phyloP scores from a whole-genome alignment of 169 alveolate genomes.

The Babesia ovis region DNA sequence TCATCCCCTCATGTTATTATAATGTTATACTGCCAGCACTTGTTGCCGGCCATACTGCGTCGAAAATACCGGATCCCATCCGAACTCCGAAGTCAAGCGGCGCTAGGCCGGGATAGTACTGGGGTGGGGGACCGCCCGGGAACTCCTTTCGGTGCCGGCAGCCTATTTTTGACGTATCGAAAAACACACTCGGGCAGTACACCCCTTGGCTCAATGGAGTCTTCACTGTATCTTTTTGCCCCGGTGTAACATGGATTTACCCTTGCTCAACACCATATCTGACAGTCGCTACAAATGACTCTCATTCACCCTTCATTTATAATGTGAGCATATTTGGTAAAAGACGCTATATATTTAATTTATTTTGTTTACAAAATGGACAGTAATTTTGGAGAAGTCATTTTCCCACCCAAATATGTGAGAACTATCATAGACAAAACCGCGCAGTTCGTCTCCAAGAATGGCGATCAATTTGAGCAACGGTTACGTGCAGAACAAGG shows the following conservation, averaged over 20 bases:
- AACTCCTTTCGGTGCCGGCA: constrained; percentile 75
- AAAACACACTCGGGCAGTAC: too few relatives aligned
- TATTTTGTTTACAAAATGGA: too few relatives aligned
- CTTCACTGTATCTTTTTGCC: too few relatives aligned
- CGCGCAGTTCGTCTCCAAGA: constrained; percentile 89
- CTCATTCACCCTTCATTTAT: too few relatives aligned
- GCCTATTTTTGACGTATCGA: constrained; percentile 19
- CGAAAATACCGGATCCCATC: constrained; percentile 91
- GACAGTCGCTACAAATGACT: too few relatives aligned
- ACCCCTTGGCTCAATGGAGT: too few relatives aligned
- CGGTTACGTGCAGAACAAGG: constrained; percentile 79
- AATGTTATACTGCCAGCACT: too few relatives aligned
- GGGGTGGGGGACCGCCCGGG: constrained; percentile 87
- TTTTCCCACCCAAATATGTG: constrained; percentile 86
- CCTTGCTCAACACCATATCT: too few relatives aligned
- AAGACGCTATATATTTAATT: too few relatives aligned
- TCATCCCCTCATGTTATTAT: too few relatives aligned
- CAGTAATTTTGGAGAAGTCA: constrained; percentile 65
- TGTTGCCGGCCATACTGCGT: constrained; percentile 89
- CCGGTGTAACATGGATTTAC: too few relatives aligned
- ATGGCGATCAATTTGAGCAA: constrained; percentile 87
- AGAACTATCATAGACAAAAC: constrained; percentile 87
- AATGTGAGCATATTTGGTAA: too few relatives aligned
- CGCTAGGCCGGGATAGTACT: constrained; percentile 90
- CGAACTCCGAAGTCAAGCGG: constrained; percentile 93